These are phyloP conservation scores for Thalassiosira hispida DNA, from an alignment of 352 stramenopile genomes.

Conservation along the genomic window DNA sequence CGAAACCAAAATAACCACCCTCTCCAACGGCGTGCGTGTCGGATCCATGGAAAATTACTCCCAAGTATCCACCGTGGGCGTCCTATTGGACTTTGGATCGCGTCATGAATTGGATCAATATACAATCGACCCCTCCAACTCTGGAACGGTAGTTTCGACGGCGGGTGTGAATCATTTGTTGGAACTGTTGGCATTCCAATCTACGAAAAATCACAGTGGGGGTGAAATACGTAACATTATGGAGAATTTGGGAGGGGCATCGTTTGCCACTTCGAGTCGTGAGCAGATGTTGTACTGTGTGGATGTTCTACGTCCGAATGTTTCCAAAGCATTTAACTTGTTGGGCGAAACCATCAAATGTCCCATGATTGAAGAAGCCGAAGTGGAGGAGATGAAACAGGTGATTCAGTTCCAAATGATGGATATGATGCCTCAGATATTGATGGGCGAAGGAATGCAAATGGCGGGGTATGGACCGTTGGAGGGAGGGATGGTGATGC, in stretches of 20 bases:
- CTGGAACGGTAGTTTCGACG: slow-evolving; percentile 26
- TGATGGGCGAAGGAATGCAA: slow-evolving; percentile 84
- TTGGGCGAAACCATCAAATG: slow-evolving; percentile 82
- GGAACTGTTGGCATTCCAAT: slow-evolving; percentile 95
- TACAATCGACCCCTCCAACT: neutral
- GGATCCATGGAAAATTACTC: slow-evolving; percentile 97
- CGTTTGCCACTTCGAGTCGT: slow-evolving; percentile 89
- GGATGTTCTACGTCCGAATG: slow-evolving; percentile 94
- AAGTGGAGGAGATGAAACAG: slow-evolving; percentile 91
- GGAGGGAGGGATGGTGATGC: slow-evolving; percentile 19
- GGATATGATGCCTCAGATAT: slow-evolving; percentile 87
- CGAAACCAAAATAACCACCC: slow-evolving; percentile 91
- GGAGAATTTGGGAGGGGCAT: slow-evolving; percentile 92
- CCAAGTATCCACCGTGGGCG: slow-evolving; percentile 92
- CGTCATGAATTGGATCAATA: slow-evolving; percentile 64
- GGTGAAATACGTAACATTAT: slow-evolving; percentile 85
- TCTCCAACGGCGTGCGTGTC: slow-evolving; percentile 93
- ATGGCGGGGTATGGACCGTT: slow-evolving; percentile 75
- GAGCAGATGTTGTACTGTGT: slow-evolving; percentile 98
- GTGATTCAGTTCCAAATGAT: slow-evolving; percentile 94
- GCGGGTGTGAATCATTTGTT: slow-evolving; percentile 92
- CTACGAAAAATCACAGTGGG: slow-evolving; percentile 87
- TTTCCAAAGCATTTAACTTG: slow-evolving; percentile 90
- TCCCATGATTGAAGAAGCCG: slow-evolving; percentile 83
- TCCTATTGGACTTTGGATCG: slow-evolving; percentile 92